Percentiles rank a stretch among this genome's conserved stretches.
phyloP scores from a whole-genome alignment of 495 filamentous ascomycete genomes.

The Penicillium antarcticum region DNA sequence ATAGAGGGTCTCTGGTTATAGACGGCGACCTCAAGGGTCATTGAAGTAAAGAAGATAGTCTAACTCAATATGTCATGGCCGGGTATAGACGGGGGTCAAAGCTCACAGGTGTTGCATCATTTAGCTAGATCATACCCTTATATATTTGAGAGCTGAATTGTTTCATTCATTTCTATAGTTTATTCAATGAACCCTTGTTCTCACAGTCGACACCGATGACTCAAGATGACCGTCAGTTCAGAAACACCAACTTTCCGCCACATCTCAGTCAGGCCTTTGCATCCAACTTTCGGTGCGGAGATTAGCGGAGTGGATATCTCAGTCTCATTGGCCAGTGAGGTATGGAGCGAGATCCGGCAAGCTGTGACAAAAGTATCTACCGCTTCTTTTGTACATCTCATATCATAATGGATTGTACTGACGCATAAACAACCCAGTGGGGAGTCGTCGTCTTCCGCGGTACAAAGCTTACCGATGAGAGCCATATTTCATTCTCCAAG shows the following conservation, averaged over 20 bases:
- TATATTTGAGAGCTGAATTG: too few relatives aligned
- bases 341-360: conserved; percentile 34
- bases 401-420: too few relatives aligned
- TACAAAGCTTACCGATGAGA: conserved; percentile 46
- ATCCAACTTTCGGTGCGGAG: conserved; percentile 53
- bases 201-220: too few relatives aligned
- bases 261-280: conserved; percentile 21
- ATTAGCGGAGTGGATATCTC: conserved; percentile 46
- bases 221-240: too few relatives aligned
- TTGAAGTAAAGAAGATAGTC: too few relatives aligned
- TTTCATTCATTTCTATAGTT: too few relatives aligned
- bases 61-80: too few relatives aligned
- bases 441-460: conserved; percentile 52
- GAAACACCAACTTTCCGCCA: not conserved
- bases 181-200: too few relatives aligned
- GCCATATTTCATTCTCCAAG: conserved; percentile 49
- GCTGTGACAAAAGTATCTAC: conserved; percentile 46
- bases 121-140: too few relatives aligned
- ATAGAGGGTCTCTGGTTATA: too few relatives aligned
- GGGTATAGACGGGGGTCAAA: not conserved
- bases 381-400: not conserved
- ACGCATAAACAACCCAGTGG: conserved; percentile 32
- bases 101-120: too few relatives aligned
- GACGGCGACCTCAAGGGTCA: too few relatives aligned
- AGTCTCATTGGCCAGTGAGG: conserved; percentile 33